These are phyloP conservation scores for Clavispora santaluciae DNA, from an alignment of 805 yeast genomes.

Conservation along the genomic window DNA sequence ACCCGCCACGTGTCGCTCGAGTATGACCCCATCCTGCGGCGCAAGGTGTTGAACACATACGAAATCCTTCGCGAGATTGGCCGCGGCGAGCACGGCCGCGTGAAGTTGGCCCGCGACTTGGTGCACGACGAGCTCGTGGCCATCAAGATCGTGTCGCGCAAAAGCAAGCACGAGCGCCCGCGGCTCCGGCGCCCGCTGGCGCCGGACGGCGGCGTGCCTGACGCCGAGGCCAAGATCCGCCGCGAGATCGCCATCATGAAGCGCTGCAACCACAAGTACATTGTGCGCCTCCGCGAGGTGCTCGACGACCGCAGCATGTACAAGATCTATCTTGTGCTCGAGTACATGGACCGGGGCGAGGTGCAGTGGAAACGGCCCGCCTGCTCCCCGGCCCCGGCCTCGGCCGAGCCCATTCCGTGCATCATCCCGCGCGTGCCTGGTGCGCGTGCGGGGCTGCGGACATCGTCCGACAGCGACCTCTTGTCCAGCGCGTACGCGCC, in stretches of 20 bases:
- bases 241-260: conserved; percentile 44
- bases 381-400: conserved; percentile 8
- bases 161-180: conserved; percentile 35
- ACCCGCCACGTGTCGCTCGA: conserved; percentile 76
- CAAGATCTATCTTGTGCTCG: conserved; percentile 85
- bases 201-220: conserved; percentile 19
- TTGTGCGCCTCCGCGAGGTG: conserved; percentile 48
- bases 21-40: conserved; percentile 80
- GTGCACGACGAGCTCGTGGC: conserved; percentile 71
- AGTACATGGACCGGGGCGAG: conserved; percentile 88
- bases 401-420: conserved; percentile 5
- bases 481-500: conserved; percentile 40
- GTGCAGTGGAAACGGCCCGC: conserved; percentile 60
- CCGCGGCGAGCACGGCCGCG: conserved; percentile 98
- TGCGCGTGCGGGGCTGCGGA: conserved; percentile 2
- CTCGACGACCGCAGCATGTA: conserved; percentile 79
- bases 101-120: conserved; percentile 78
- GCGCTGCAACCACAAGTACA: conserved; percentile 42
- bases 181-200: conserved; percentile 28
- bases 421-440: conserved; percentile 1
- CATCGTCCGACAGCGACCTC: conserved; percentile 18
- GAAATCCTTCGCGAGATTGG: conserved; percentile 88
- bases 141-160: conserved; percentile 84
- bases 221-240: conserved; percentile 34
- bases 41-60: conserved; percentile 81